A percentile compares a stretch with the other conserved stretches of the same genome.
These are phyloP conservation scores for Carpinus fangiana DNA, from an alignment of 306 rosid genomes.

Conservation along the genomic window DNA sequence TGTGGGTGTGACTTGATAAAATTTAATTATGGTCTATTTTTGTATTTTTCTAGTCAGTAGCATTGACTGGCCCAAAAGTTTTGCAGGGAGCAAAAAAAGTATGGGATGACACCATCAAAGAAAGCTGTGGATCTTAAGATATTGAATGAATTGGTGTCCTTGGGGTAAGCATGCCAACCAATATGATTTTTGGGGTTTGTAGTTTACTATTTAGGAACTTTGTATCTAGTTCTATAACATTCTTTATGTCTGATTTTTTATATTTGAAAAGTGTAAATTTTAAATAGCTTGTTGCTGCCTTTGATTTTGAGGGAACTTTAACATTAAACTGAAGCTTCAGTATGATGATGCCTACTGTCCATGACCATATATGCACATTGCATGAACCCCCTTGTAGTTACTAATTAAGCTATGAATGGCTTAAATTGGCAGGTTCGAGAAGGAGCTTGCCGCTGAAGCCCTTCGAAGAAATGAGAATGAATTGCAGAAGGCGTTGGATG, in stretches of 20 bases:
- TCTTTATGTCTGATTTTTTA: neutral
- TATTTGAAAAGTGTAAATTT: neutral
- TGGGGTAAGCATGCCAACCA: slow-evolving; percentile 56
- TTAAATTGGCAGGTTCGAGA: slow-evolving; percentile 59
- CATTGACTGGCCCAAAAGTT: slow-evolving; percentile 19
- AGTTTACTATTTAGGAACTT: neutral
- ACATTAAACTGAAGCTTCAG: slow-evolving; percentile 4
- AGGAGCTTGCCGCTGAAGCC: slow-evolving; percentile 88
- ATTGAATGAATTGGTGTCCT: slow-evolving; percentile 63
- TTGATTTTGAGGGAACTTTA: neutral
- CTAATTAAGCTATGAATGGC: slow-evolving; percentile 16
- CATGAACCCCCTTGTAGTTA: neutral
- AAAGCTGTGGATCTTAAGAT: slow-evolving; percentile 81
- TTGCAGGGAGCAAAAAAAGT: slow-evolving; percentile 79
- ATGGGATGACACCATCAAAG: slow-evolving; percentile 70
- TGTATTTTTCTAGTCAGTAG: slow-evolving; percentile 9
- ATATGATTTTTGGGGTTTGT: neutral
- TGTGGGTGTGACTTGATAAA: slow-evolving; percentile 37
- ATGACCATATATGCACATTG: neutral
- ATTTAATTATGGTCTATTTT: slow-evolving; percentile 8
- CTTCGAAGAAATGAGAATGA: slow-evolving; percentile 86
- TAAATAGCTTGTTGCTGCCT: neutral
- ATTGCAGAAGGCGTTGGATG: slow-evolving; percentile 72
- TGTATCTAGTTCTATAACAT: neutral
- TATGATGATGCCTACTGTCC: neutral